Conservation (phyloP, 805 yeast species). For the Torulaspora delbrueckii region DNA sequence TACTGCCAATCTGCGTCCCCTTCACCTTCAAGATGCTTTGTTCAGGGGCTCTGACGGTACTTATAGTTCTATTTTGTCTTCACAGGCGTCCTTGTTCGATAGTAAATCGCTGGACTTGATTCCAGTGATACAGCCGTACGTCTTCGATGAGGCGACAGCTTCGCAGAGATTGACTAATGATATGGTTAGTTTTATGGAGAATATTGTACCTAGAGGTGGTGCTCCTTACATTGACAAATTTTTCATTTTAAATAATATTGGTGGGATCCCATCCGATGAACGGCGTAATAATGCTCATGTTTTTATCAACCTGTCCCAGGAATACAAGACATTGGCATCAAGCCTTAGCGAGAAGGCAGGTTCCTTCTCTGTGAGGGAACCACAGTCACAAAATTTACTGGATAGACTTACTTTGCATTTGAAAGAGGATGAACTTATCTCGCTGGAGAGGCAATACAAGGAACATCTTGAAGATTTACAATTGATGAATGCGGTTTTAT, state of each 20-base stretch:
- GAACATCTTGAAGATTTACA: slow-evolving; percentile 61
- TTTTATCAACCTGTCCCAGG: slow-evolving; percentile 79
- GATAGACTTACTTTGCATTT: slow-evolving; percentile 19
- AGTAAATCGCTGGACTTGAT: slow-evolving; percentile 26
- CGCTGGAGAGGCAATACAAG: slow-evolving; percentile 26
- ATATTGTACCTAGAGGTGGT: slow-evolving; percentile 34
- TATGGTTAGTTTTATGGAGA: slow-evolving; percentile 36
- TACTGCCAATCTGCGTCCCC: slow-evolving; percentile 21
- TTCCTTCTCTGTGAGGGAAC: slow-evolving; percentile 10
- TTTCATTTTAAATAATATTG: slow-evolving; percentile 70
- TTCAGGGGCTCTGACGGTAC: slow-evolving; percentile 15
- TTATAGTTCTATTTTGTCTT: slow-evolving; percentile 19
- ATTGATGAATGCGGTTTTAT: slow-evolving; percentile 53
- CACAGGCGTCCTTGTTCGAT: slow-evolving; percentile 11
- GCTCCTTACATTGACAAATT: slow-evolving; percentile 61
- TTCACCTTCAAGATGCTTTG: slow-evolving; percentile 26
- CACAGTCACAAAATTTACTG: slow-evolving; percentile 17
- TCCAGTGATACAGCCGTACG: slow-evolving; percentile 57
- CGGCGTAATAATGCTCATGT: slow-evolving; percentile 81
- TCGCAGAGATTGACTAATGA: slow-evolving; percentile 38
- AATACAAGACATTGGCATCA: slow-evolving; percentile 35
- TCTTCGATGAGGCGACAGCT: slow-evolving; percentile 54
- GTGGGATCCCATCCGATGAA: slow-evolving; percentile 89
- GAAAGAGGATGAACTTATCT: slow-evolving; percentile 16
- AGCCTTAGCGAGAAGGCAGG: slow-evolving; percentile 11